phyloP scores from a whole-genome alignment of 2,329 filamentous ascomycete genomes.

The Aspergillus transmontanensis region DNA sequence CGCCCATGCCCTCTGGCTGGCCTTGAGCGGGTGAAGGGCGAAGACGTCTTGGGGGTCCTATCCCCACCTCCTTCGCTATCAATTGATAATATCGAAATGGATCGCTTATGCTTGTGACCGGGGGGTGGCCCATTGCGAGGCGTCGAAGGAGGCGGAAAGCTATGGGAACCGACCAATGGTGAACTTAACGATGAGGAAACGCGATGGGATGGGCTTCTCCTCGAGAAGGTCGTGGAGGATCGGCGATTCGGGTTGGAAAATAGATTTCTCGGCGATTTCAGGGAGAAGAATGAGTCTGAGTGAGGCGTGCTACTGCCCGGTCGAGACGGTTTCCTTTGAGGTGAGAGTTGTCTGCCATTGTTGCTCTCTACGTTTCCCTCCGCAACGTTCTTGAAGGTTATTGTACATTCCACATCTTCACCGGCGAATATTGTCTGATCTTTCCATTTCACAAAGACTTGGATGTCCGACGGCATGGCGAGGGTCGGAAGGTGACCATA shows the following conservation, averaged over 20 bases:
- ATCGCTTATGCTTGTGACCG: slow-evolving; percentile 69
- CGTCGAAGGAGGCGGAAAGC: slow-evolving; percentile 44
- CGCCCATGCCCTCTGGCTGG: slow-evolving; percentile 69
- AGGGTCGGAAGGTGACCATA: slow-evolving; percentile 35
- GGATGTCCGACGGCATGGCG: slow-evolving; percentile 71
- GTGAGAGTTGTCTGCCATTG: slow-evolving; percentile 31
- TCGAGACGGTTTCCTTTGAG: slow-evolving; percentile 43
- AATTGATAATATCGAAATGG: slow-evolving; percentile 80
- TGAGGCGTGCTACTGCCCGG: slow-evolving; percentile 34
- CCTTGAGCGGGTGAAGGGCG: slow-evolving; percentile 49
- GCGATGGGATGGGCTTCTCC: slow-evolving; percentile 40
- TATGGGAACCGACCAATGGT: slow-evolving; percentile 41
- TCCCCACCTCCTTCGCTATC: slow-evolving; percentile 52
- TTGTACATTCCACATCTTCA: slow-evolving; percentile 92
- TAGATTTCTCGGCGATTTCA: slow-evolving; percentile 40
- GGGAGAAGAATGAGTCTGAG: slow-evolving; percentile 41
- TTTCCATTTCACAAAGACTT: slow-evolving; percentile 93
- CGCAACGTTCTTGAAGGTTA: slow-evolving; percentile 89
- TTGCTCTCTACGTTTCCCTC: slow-evolving; percentile 41
- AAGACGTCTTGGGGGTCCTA: slow-evolving; percentile 32
- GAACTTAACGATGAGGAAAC: slow-evolving; percentile 44
- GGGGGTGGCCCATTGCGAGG: slow-evolving; percentile 35
- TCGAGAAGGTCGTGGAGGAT: slow-evolving; percentile 37
- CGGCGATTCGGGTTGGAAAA: slow-evolving; percentile 40
- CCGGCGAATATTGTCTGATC: slow-evolving; percentile 94